Percentiles rank a stretch among this genome's conserved stretches.
Evolutionary conservation across 2,329 filamentous ascomycete species (phyloP).

Genomic region (Xylariaceae sp.): DNA sequence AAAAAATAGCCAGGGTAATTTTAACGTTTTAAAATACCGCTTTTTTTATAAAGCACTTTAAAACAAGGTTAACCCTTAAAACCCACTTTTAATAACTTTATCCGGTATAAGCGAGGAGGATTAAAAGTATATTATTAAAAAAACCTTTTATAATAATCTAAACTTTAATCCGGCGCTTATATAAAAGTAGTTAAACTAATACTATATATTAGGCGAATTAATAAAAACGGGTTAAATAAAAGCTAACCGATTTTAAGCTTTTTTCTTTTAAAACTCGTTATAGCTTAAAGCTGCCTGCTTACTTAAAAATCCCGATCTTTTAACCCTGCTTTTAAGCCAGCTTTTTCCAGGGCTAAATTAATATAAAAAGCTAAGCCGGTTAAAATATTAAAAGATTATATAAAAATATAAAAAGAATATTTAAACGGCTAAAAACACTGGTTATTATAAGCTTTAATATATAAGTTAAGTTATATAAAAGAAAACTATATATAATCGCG

Average conservation of each 20-base stretch:
- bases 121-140: background rate
- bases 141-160: conserved; percentile 3
- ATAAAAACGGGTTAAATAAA: background rate
- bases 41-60: background rate
- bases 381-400: background rate
- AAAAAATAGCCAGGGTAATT: too few species aligned
- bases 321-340: background rate
- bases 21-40: too few species aligned
- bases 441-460: background rate
- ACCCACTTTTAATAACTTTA: background rate
- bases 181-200: conserved; percentile 4
- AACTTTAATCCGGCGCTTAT: conserved; percentile 3
- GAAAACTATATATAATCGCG: too few species aligned
- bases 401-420: background rate
- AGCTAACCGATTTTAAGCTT: background rate
- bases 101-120: background rate
- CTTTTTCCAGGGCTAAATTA: background rate
- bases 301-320: conserved; percentile 1
- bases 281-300: background rate
- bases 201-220: background rate
- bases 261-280: conserved; percentile 2
- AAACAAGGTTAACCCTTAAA: background rate
- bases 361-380: background rate
- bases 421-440: background rate
- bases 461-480: background rate